phyloP scores from a whole-genome alignment of 2,329 filamentous ascomycete species.

The Alternaria solani region DNA sequence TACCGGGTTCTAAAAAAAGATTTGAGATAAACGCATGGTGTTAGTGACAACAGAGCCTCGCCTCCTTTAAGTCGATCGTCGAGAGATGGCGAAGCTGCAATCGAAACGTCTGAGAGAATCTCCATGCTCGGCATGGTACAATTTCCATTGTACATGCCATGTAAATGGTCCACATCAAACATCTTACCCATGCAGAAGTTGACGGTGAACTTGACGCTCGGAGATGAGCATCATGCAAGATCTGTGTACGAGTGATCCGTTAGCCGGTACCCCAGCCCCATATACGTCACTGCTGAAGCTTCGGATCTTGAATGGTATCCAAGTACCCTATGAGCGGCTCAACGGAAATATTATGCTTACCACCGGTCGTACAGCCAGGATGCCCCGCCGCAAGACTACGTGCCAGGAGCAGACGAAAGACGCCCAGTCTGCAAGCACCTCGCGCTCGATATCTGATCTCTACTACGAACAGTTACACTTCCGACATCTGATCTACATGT shows the following conservation, averaged over 20 bases:
- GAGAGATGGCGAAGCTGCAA: slow-evolving; percentile 2
- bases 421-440: slow-evolving; percentile 7
- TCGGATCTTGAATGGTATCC: slow-evolving; percentile 7
- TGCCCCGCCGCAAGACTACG: slow-evolving; percentile 11
- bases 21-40: slow-evolving; percentile 2
- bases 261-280: slow-evolving; percentile 17
- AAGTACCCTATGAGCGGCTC: slow-evolving; percentile 10
- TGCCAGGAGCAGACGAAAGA: slow-evolving; percentile 18
- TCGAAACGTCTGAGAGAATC: background rate
- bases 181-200: slow-evolving; percentile 5
- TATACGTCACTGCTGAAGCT: slow-evolving; percentile 36
- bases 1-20: slow-evolving; percentile 21
- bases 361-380: background rate
- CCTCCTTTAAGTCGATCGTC: background rate
- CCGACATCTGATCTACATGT: slow-evolving; percentile 37
- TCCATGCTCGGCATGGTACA: slow-evolving; percentile 2
- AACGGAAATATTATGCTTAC: slow-evolving; percentile 8
- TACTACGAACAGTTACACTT: slow-evolving; percentile 29
- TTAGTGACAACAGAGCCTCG: slow-evolving; percentile 8
- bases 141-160: background rate
- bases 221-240: slow-evolving; percentile 40
- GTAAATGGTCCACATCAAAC: slow-evolving; percentile 3
- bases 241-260: slow-evolving; percentile 22
- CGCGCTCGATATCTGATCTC: slow-evolving; percentile 24
- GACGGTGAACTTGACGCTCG: slow-evolving; percentile 19